Percentiles rank a stretch among this genome's conserved stretches.
Evolutionary conservation across 2,329 filamentous ascomycete genomes (phyloP).

Genomic region (Phialemonium atrogriseum): DNA sequence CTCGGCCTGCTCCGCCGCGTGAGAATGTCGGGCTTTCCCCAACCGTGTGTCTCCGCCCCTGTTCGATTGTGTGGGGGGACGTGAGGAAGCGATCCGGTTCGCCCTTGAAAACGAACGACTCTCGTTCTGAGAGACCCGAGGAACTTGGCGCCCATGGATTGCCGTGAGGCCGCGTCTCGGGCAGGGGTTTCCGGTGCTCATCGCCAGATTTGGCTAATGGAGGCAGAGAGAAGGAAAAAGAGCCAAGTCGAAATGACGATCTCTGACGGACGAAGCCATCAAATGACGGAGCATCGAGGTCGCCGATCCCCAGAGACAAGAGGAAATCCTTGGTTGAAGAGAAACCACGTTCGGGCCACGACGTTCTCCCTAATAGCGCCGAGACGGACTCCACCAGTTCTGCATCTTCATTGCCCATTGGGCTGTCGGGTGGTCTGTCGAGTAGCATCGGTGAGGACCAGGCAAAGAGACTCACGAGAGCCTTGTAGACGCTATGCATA

Average conservation of each 20-base stretch:
- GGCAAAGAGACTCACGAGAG: conserved; percentile 39
- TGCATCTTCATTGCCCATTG: conserved; percentile 36
- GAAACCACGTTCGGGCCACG: conserved; percentile 39
- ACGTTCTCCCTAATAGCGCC: conserved; percentile 36
- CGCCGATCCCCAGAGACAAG: conserved; percentile 36
- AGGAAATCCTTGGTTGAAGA: conserved; percentile 41
- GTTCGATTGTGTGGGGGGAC: conserved; percentile 23
- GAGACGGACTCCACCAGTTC: conserved; percentile 33
- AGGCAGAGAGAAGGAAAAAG: conserved; percentile 23
- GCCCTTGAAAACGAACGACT: conserved; percentile 17
- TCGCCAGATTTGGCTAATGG: conserved; percentile 21
- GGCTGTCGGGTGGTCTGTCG: conserved; percentile 31
- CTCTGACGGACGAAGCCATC: conserved; percentile 34
- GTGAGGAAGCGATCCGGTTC: conserved; percentile 19
- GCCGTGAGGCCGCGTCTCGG: conserved; percentile 28
- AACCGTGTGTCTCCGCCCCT: conserved; percentile 35
- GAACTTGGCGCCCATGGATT: conserved; percentile 26
- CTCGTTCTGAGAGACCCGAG: conserved; percentile 16
- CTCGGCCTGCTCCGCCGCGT: conserved; percentile 27
- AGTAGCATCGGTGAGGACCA: conserved; percentile 34
- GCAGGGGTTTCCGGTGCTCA: conserved; percentile 27
- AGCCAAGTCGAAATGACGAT: conserved; percentile 21
- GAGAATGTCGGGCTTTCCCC: conserved; percentile 35
- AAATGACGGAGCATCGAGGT: conserved; percentile 26
- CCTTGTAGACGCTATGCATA: conserved; percentile 43